A percentile compares a stretch with the other conserved stretches of the same genome.
These are phyloP conservation scores for Laburnicola sp. DNA, from an alignment of 2,329 filamentous ascomycete species.

Conservation along the genomic window DNA sequence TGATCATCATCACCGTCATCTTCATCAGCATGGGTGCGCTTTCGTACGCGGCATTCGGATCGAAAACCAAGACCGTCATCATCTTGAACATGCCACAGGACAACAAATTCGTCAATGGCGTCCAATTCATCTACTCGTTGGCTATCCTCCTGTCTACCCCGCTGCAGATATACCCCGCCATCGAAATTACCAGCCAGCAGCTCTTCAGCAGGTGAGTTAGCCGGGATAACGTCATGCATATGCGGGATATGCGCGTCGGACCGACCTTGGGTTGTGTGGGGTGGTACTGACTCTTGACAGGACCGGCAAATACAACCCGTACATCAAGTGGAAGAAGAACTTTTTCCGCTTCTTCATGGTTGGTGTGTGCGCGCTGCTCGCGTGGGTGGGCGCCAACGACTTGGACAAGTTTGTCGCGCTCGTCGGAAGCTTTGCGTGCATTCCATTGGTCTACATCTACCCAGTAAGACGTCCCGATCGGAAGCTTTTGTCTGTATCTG, in stretches of 20 bases:
- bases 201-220: conserved; percentile 67
- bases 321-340: conserved; percentile 99
- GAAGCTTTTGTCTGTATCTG: not conserved
- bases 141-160: conserved; percentile 96
- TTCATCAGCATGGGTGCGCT: conserved; percentile 91
- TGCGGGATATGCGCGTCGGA: not conserved
- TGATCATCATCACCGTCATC: conserved; percentile 90
- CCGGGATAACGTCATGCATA: not conserved
- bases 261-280: no score
- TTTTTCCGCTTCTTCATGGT: conserved; percentile 93
- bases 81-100: conserved; percentile 96
- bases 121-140: conserved; percentile 96
- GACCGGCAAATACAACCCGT: conserved; percentile 96
- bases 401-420: conserved; percentile 96
- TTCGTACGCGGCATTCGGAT: conserved; percentile 95
- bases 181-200: conserved; percentile 93
- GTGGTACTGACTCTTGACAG: no score
- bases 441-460: conserved; percentile 96
- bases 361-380: conserved; percentile 79
- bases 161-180: conserved; percentile 95
- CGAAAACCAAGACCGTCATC: conserved; percentile 92
- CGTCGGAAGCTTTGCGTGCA: conserved; percentile 96
- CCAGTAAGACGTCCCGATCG: conserved; percentile 66
- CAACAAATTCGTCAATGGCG: conserved; percentile 89
- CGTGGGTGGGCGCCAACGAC: conserved; percentile 89